Conservation (phyloP, 176 grass and related monocot genomes). For the Saccharum spontaneum region DNA sequence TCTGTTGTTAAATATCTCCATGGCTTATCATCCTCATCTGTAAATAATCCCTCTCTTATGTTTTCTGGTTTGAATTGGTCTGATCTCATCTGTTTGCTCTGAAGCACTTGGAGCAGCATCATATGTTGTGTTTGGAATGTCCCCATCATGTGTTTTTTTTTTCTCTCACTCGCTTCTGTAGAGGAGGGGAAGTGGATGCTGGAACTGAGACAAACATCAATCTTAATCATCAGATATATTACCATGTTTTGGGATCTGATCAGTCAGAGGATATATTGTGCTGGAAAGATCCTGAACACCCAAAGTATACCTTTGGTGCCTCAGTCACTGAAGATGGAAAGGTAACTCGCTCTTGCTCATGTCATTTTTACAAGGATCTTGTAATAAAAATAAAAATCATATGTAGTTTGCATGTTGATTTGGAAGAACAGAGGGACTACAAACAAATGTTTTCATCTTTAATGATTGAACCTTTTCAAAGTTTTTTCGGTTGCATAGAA, state of each 20-base stretch:
- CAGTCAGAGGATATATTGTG: constrained; percentile 92
- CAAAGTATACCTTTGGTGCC: constrained; percentile 58
- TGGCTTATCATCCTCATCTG: background rate
- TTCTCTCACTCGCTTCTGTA: constrained; percentile 31
- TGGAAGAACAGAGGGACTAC: background rate
- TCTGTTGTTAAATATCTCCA: background rate
- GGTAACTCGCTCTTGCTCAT: constrained; percentile 21
- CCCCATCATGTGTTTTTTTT: constrained; percentile 12
- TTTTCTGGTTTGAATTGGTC: background rate
- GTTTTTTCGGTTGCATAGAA: background rate
- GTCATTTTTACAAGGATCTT: background rate
- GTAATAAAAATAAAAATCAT: background rate
- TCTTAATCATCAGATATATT: constrained; percentile 88
- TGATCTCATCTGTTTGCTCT: constrained; percentile 11
- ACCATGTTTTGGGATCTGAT: constrained; percentile 83
- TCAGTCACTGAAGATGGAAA: constrained; percentile 89
- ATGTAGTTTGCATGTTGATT: background rate
- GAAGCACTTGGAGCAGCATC: background rate
- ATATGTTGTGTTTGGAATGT: background rate
- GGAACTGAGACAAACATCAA: constrained; percentile 95
- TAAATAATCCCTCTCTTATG: background rate
- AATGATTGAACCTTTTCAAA: background rate
- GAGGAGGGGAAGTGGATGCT: constrained; percentile 65
- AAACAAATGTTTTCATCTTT: constrained; percentile 8
- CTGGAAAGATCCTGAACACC: constrained; percentile 93